Evolutionary conservation across 1,139 yeast genomes (phyloP).

Genomic region (Candida tunisiensis): DNA sequence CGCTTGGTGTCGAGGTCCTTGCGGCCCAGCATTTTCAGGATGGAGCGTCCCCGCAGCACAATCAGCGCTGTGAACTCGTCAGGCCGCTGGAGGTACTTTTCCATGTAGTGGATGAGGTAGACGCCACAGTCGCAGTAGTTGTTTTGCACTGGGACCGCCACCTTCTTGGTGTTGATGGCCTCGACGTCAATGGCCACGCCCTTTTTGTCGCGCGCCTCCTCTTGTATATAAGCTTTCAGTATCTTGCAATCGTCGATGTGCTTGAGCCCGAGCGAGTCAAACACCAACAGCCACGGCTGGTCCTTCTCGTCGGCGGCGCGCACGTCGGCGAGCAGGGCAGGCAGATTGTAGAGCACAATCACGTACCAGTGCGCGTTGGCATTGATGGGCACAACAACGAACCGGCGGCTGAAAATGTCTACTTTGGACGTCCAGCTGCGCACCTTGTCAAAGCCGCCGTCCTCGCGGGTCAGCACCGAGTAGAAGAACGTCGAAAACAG

Average conservation of each 20-base stretch:
- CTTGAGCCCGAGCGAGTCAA: constrained; percentile 48
- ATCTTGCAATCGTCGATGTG: constrained; percentile 40
- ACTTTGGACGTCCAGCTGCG: constrained; percentile 67
- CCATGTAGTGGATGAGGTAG: constrained; percentile 69
- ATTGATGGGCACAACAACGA: constrained; percentile 68
- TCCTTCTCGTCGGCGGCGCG: neutral
- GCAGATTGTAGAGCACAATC: constrained; percentile 11
- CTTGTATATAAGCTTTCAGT: constrained; percentile 44
- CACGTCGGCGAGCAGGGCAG: constrained; percentile 7
- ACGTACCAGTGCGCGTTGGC: constrained; percentile 10
- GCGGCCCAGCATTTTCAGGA: too few relatives aligned
- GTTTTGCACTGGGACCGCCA: constrained; percentile 66
- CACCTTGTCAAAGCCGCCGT: constrained; percentile 41
- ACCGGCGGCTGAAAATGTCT: constrained; percentile 42
- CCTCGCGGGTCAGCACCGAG: constrained; percentile 32
- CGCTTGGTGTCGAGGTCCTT: too few relatives aligned
- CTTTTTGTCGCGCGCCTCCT: constrained; percentile 53
- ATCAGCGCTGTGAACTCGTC: constrained; percentile 18
- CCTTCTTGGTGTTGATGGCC: constrained; percentile 26
- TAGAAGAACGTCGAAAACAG: constrained; percentile 78
- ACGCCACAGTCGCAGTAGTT: constrained; percentile 94
- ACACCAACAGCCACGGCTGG: constrained; percentile 28
- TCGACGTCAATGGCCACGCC: constrained; percentile 29
- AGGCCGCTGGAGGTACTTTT: constrained; percentile 41
- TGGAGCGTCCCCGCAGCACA: too few relatives aligned